These are phyloP conservation scores for Thelonectria olida DNA, from an alignment of 2,329 filamentous ascomycete genomes.

Conservation along the genomic window DNA sequence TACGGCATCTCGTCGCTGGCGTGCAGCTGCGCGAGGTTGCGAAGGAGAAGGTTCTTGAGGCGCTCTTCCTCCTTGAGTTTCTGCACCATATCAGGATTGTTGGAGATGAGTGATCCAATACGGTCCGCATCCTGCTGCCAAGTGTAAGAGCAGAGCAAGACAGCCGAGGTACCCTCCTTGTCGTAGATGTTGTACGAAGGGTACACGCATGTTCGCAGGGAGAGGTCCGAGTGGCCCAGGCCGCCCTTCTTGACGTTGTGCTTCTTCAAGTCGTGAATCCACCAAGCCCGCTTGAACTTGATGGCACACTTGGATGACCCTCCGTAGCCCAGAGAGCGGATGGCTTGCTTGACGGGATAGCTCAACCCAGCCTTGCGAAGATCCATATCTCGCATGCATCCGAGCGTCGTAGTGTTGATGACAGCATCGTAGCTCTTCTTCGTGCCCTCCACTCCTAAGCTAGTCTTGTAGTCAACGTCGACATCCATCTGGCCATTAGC, in stretches of 20 bases:
- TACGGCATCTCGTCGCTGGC: neutral
- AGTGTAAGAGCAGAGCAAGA: conserved; percentile 31
- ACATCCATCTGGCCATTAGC: neutral
- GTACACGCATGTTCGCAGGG: conserved; percentile 44
- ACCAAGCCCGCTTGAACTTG: conserved; percentile 47
- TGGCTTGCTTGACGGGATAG: conserved; percentile 41
- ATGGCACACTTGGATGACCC: conserved; percentile 42
- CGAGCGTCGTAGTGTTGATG: conserved; percentile 29
- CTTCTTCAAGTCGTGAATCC: conserved; percentile 14
- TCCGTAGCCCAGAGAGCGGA: conserved; percentile 43
- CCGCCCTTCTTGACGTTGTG: conserved; percentile 25
- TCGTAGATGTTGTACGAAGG: conserved; percentile 41
- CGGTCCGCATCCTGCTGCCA: conserved; percentile 34
- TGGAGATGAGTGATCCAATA: conserved; percentile 25
- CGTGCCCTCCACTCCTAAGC: neutral
- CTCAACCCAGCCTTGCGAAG: conserved; percentile 35
- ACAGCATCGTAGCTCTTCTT: conserved; percentile 27
- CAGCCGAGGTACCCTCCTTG: conserved; percentile 10
- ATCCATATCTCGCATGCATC: conserved; percentile 29
- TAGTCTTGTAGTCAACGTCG: neutral
- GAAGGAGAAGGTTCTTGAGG: conserved; percentile 20
- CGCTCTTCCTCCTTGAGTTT: conserved; percentile 17
- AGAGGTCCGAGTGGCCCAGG: conserved; percentile 36
- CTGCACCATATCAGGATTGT: neutral
- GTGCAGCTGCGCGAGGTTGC: conserved; percentile 26